These are phyloP conservation scores for Blepharisma undulans DNA, from an alignment of 169 alveolate genomes.

Conservation along the genomic window DNA sequence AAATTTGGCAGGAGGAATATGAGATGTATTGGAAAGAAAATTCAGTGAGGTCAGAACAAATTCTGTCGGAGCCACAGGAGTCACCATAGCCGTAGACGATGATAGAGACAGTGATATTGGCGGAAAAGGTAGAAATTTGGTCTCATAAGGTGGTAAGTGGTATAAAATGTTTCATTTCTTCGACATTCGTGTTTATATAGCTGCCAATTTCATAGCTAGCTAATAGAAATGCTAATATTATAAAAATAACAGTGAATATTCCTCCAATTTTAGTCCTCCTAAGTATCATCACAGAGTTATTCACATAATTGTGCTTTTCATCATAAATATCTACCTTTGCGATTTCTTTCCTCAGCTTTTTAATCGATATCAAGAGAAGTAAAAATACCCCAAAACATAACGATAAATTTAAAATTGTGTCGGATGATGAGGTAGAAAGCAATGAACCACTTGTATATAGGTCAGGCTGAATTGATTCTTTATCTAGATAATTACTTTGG, in stretches of 20 bases:
- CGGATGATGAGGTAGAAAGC: not conserved
- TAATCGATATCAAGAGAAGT: not conserved
- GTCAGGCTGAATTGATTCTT: conserved; percentile 13
- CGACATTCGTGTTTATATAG: not conserved
- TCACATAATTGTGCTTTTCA: not conserved
- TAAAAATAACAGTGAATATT: not conserved
- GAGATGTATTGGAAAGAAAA: not conserved
- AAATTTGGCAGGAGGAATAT: not conserved
- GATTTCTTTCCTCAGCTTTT: not conserved
- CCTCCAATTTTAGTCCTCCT: conserved; percentile 32
- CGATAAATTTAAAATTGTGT: not conserved
- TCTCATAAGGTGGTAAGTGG: not conserved
- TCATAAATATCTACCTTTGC: not conserved
- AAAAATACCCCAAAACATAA: not conserved
- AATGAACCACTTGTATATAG: not conserved
- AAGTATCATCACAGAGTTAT: not conserved
- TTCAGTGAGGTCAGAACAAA: not conserved
- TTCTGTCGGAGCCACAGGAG: not conserved
- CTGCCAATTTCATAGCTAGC: not conserved
- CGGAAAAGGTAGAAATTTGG: not conserved
- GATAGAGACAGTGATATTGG: not conserved
- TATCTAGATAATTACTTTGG: no score
- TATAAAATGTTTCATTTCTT: not conserved
- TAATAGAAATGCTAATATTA: not conserved
- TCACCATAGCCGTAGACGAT: not conserved